phyloP scores from a whole-genome alignment of 805 yeast genomes.

The Saccharomyces kudriavzevii region DNA sequence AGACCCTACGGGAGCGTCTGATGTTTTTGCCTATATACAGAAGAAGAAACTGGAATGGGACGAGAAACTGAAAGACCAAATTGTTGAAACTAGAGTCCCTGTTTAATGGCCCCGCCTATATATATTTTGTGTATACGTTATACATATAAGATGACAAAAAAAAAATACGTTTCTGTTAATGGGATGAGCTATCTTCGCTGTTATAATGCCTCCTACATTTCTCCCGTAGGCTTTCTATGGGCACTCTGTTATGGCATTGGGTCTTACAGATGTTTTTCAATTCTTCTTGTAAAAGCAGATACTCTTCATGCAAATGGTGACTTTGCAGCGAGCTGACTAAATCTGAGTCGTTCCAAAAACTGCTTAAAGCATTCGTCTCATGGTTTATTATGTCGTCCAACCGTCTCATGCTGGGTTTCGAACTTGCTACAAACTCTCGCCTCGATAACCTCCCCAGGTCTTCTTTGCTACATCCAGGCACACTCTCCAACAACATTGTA shows the following conservation, averaged over 20 bases:
- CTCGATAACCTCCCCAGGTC: constrained; percentile 8
- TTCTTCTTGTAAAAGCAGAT: constrained; percentile 14
- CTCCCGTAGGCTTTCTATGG: neutral
- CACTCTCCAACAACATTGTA: constrained; percentile 2
- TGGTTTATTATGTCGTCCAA: constrained; percentile 14
- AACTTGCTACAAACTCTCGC: constrained; percentile 1
- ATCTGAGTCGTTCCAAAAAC: constrained; percentile 17
- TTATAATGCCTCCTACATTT: neutral
- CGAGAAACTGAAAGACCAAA: constrained; percentile 62
- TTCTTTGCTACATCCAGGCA: constrained; percentile 12
- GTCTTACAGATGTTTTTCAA: constrained; percentile 4
- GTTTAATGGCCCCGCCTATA: constrained; percentile 5
- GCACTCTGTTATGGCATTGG: neutral
- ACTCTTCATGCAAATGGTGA: constrained; percentile 17
- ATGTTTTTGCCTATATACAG: constrained; percentile 59
- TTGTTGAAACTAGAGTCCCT: constrained; percentile 40
- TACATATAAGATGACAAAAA: neutral
- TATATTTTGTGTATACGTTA: neutral
- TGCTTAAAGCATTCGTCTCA: constrained; percentile 12
- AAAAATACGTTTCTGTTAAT: neutral
- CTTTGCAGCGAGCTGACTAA: constrained; percentile 14
- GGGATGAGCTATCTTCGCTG: neutral
- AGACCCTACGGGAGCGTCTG: constrained; percentile 56
- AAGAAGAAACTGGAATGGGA: constrained; percentile 62
- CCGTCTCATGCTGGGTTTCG: constrained; percentile 16